Evolutionary conservation across 345 rosid genomes (phyloP).

Genomic region (Eucalyptus erythrocorys): DNA sequence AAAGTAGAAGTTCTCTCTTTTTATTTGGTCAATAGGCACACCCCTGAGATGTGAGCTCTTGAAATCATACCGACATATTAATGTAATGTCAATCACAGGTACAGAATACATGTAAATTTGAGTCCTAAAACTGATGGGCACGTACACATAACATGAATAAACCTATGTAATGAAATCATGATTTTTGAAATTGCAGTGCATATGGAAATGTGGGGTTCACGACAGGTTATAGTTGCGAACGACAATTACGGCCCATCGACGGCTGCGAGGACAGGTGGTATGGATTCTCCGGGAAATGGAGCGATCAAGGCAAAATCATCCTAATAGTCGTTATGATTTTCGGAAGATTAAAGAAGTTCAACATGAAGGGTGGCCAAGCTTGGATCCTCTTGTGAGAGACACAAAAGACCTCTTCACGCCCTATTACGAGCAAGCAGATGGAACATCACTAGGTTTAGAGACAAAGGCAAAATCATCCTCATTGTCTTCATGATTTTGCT

Average conservation of each 20-base stretch:
- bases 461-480: not conserved
- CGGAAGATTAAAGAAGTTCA: constrained; percentile 35
- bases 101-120: not conserved
- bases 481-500: not conserved
- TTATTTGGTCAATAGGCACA: not conserved
- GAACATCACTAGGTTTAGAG: not conserved
- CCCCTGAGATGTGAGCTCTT: not conserved
- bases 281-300: constrained; percentile 30
- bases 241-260: not conserved
- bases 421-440: not conserved
- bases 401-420: not conserved
- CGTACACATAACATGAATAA: not conserved
- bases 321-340: constrained; percentile 22
- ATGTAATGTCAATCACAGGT: not conserved
- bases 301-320: constrained; percentile 20
- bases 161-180: not conserved
- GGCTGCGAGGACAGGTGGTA: constrained; percentile 10
- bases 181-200: constrained; percentile 5
- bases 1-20: not conserved
- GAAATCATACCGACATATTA: not conserved
- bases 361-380: constrained; percentile 20
- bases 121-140: not conserved
- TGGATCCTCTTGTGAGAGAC: constrained; percentile 12
- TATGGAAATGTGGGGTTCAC: constrained; percentile 34
- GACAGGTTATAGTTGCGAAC: constrained; percentile 21